These are phyloP conservation scores for Fusarium floridanum DNA, from an alignment of 2,329 filamentous ascomycete species.

Conservation along the genomic window DNA sequence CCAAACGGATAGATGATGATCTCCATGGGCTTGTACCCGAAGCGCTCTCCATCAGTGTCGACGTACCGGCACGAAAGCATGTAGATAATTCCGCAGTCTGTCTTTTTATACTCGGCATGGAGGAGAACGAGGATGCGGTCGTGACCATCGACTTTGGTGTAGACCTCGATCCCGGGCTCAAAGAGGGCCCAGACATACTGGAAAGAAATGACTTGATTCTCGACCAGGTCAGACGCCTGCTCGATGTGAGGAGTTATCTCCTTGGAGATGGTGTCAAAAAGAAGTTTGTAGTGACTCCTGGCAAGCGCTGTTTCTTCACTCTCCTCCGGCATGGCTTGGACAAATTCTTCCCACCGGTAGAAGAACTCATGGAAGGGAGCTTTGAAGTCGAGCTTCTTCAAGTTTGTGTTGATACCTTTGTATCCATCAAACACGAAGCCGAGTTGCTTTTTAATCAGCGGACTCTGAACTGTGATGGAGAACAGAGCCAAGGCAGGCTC, in stretches of 20 bases:
- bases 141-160: neutral
- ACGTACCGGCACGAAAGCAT: constrained; percentile 1
- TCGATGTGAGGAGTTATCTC: constrained; percentile 17
- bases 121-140: neutral
- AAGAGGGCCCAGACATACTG: constrained; percentile 24
- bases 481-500: neutral
- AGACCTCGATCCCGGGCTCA: constrained; percentile 2
- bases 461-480: constrained; percentile 18
- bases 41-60: constrained; percentile 13
- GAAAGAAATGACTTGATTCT: constrained; percentile 10
- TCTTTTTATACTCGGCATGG: neutral
- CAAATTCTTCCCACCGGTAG: constrained; percentile 11
- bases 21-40: neutral
- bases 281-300: constrained; percentile 6
- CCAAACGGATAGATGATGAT: neutral
- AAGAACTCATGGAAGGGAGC: constrained; percentile 24
- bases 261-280: neutral
- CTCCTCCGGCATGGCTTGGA: neutral
- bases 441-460: constrained; percentile 9
- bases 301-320: neutral
- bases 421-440: neutral
- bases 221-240: constrained; percentile 1
- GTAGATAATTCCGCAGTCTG: neutral
- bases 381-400: constrained; percentile 9
- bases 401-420: constrained; percentile 16